Percentiles rank a stretch among this genome's conserved stretches.
phyloP scores from a whole-genome alignment of 2,329 filamentous ascomycete species.

The Chrysosporium keratinophilum region DNA sequence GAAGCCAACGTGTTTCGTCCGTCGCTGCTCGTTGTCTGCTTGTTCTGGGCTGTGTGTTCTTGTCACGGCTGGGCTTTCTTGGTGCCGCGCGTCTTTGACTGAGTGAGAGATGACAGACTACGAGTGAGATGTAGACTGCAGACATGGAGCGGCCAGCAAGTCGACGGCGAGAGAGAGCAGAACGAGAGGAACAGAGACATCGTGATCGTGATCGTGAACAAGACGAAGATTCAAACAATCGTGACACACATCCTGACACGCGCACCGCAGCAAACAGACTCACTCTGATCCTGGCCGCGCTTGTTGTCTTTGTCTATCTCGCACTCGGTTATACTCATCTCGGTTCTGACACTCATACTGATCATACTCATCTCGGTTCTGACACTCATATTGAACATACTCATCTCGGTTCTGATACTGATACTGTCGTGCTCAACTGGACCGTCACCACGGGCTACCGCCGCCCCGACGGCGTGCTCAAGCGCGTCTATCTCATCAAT shows the following conservation, averaged over 20 bases:
- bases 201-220: not conserved
- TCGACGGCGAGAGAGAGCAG: constrained; percentile 9
- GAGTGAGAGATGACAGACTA: no score
- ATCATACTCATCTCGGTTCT: no score
- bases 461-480: constrained; percentile 44
- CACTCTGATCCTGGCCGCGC: not conserved
- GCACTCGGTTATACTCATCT: no score
- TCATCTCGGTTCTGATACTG: no score
- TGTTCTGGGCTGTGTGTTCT: no score
- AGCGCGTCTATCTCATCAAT: constrained; percentile 43
- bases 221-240: not conserved
- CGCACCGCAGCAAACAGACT: no score
- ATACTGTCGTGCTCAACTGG: constrained; percentile 32
- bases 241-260: no score
- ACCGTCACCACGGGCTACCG: constrained; percentile 31
- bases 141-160: constrained; percentile 11
- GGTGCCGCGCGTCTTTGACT: no score
- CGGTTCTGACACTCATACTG: not conserved
- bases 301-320: not conserved
- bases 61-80: no score
- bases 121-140: no score
- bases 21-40: not conserved
- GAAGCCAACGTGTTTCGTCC: no score
- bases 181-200: not conserved
- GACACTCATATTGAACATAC: constrained; percentile 3